These are phyloP conservation scores for Tetracentron sinense DNA, from an alignment of 164 flowering plant genomes.

Conservation along the genomic window DNA sequence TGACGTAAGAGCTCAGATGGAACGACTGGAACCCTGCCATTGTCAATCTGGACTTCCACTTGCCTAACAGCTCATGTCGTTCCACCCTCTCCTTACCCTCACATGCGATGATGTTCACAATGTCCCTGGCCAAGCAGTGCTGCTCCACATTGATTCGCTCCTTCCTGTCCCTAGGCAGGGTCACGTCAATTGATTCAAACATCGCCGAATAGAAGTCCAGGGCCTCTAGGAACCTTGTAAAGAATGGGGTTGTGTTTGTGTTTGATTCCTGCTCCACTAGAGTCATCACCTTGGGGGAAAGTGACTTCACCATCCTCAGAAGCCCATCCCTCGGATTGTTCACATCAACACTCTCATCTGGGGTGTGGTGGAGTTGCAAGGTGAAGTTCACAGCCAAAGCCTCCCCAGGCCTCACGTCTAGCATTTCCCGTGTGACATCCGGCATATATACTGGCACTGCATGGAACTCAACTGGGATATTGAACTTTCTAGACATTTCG, in stretches of 20 bases:
- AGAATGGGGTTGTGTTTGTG: constrained; percentile 27
- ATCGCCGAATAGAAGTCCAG: constrained; percentile 26
- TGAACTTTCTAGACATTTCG: constrained; percentile 14
- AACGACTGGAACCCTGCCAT: constrained; percentile 28
- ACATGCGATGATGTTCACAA: constrained; percentile 31
- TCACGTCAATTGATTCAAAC: constrained; percentile 29
- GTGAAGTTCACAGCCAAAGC: constrained; percentile 27
- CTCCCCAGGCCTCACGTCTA: constrained; percentile 23
- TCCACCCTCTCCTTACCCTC: constrained; percentile 31
- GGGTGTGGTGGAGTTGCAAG: too few relatives aligned
- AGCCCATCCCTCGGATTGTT: too few relatives aligned
- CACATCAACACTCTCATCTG: too few relatives aligned
- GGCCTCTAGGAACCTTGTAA: constrained; percentile 25
- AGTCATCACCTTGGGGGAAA: constrained; percentile 23
- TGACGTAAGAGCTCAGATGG: constrained; percentile 23
- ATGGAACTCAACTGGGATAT: constrained; percentile 27
- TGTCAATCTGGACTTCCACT: too few relatives aligned
- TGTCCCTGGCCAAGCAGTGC: constrained; percentile 29
- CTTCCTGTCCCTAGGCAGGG: constrained; percentile 23
- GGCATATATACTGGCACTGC: constrained; percentile 17
- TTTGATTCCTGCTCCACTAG: constrained; percentile 34
- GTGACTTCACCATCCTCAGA: too few relatives aligned
- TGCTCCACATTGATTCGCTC: constrained; percentile 27
- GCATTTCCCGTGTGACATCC: constrained; percentile 18
- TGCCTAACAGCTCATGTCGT: constrained; percentile 27